phyloP scores from a whole-genome alignment of 768 basidiomycete species.

The Cyathus striatus region DNA sequence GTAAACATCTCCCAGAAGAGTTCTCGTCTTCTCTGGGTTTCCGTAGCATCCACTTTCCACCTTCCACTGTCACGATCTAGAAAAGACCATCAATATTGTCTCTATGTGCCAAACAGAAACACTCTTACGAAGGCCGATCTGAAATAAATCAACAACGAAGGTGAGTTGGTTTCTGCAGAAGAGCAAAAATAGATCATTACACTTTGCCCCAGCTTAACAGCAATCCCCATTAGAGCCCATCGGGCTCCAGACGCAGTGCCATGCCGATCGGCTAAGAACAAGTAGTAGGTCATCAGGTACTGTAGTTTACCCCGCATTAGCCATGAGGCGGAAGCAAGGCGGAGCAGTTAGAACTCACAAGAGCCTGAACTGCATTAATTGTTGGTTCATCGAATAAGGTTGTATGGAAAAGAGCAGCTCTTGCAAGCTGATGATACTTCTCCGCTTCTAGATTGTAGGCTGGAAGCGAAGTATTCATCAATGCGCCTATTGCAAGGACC shows the following conservation, averaged over 20 bases:
- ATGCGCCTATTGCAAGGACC: conserved; percentile 59
- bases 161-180: not conserved
- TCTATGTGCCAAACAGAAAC: not conserved
- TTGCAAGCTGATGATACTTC: conserved; percentile 64
- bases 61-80: conserved; percentile 67
- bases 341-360: conserved; percentile 36
- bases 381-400: conserved; percentile 68
- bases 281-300: conserved; percentile 69
- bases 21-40: conserved; percentile 60
- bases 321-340: conserved; percentile 1
- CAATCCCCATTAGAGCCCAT: conserved; percentile 66
- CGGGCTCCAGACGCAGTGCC: conserved; percentile 59
- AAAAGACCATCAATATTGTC: conserved; percentile 6
- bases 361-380: conserved; percentile 59
- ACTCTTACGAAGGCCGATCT: conserved; percentile 69
- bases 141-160: not conserved
- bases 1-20: conserved; percentile 65
- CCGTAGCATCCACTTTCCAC: conserved; percentile 55
- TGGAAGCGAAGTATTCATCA: conserved; percentile 51
- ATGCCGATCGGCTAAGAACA: conserved; percentile 65
- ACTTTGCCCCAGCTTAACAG: conserved; percentile 66
- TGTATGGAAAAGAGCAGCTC: conserved; percentile 58
- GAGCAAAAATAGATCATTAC: conserved; percentile 40
- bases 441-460: conserved; percentile 66
- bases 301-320: conserved; percentile 15